Conservation (phyloP, 1,284 basidiomycete species). For the Microbotryum silenes-acaulis region DNA sequence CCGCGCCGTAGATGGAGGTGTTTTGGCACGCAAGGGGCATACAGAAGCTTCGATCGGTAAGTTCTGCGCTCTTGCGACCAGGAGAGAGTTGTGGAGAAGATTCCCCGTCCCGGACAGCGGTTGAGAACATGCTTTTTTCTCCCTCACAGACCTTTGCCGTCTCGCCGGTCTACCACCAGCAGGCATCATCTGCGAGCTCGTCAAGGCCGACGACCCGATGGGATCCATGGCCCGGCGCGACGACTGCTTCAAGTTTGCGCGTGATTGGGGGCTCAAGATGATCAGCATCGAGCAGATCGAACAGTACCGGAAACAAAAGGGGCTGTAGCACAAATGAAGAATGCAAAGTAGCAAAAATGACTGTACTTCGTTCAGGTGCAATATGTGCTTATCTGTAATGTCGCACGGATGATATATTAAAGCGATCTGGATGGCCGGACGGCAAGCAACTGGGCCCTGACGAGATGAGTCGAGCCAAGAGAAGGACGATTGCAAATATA, state of each 20-base stretch:
- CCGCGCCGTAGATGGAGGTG: slow-evolving; percentile 76
- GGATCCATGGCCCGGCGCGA: slow-evolving; percentile 96
- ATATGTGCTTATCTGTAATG: no score
- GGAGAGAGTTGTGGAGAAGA: no score
- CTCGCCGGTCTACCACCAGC: slow-evolving; percentile 68
- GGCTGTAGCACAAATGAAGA: not conserved
- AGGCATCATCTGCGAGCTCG: slow-evolving; percentile 88
- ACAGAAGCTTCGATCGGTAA: slow-evolving; percentile 75
- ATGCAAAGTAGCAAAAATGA: not conserved
- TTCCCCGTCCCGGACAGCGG: no score
- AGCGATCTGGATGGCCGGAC: no score
- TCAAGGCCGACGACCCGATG: slow-evolving; percentile 74
- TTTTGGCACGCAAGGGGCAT: slow-evolving; percentile 77
- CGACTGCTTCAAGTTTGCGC: slow-evolving; percentile 87
- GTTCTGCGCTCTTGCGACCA: slow-evolving; percentile 30
- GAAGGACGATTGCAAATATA: no score
- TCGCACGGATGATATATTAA: no score
- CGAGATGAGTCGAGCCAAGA: no score
- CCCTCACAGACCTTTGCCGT: slow-evolving; percentile 62
- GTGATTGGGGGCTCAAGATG: slow-evolving; percentile 82
- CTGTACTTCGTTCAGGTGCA: not conserved
- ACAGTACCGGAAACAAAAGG: slow-evolving; percentile 37
- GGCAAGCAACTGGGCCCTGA: no score
- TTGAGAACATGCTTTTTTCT: not conserved
- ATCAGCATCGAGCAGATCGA: slow-evolving; percentile 73